A percentile compares a stretch with the other conserved stretches of the same genome.
Evolutionary conservation across 1,284 basidiomycete genomes (phyloP).

Genomic region (Moesziomyces aphidis): DNA sequence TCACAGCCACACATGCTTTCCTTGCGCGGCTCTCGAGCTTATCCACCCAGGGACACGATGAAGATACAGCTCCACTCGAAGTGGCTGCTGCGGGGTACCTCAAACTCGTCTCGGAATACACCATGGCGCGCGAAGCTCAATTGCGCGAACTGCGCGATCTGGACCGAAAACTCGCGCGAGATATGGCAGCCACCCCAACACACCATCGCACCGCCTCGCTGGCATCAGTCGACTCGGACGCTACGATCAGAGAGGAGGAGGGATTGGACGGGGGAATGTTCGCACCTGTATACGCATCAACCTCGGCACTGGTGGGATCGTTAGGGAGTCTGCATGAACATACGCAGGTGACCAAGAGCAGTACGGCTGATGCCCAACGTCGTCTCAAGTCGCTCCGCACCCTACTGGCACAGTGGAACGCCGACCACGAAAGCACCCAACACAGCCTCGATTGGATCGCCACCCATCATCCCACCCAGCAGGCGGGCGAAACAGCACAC

Average conservation of each 20-base stretch:
- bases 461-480: background rate
- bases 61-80: constrained; percentile 31
- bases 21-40: constrained; percentile 4
- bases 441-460: constrained; percentile 31
- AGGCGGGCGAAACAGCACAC: background rate
- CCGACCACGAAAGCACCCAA: constrained; percentile 36
- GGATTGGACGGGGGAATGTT: constrained; percentile 4
- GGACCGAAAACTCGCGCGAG: constrained; percentile 13
- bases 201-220: background rate
- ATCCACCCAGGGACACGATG: constrained; percentile 4
- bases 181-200: background rate
- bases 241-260: constrained; percentile 6
- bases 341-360: constrained; percentile 39
- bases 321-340: constrained; percentile 43
- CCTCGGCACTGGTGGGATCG: constrained; percentile 12
- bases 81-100: constrained; percentile 14
- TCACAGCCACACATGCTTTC: constrained; percentile 10
- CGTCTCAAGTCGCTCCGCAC: constrained; percentile 31
- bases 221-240: background rate
- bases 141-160: constrained; percentile 46
- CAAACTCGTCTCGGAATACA: constrained; percentile 27
- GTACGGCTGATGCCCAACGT: constrained; percentile 34
- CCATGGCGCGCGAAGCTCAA: constrained; percentile 33
- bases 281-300: constrained; percentile 22
- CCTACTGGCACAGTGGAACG: constrained; percentile 31